phyloP scores from a whole-genome alignment of 495 filamentous ascomycete species.

The Penicillium coffeae region DNA sequence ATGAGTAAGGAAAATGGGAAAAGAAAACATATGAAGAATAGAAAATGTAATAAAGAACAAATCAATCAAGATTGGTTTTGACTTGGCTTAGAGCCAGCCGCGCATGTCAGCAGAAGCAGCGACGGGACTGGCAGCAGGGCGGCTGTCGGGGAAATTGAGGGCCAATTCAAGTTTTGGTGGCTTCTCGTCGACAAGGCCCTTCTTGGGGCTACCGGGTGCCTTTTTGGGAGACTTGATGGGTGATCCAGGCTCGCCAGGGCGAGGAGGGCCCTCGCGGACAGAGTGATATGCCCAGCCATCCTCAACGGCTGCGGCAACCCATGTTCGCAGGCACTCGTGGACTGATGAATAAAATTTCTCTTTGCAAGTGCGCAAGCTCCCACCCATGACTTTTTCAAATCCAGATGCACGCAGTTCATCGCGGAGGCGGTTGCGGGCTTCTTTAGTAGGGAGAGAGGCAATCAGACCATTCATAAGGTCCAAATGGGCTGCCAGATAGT shows the following conservation, averaged over 20 bases:
- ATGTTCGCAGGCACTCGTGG: conserved; percentile 82
- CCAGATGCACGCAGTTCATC: conserved; percentile 75
- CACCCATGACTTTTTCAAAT: conserved; percentile 87
- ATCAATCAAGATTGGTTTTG: neutral
- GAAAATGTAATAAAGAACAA: conserved; percentile 17
- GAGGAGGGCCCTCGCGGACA: conserved; percentile 68
- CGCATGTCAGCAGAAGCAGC: conserved; percentile 31
- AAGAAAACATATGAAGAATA: conserved; percentile 23
- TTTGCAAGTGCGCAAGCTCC: conserved; percentile 82
- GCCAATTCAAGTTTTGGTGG: conserved; percentile 41
- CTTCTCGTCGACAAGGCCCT: conserved; percentile 36
- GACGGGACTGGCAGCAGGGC: conserved; percentile 11
- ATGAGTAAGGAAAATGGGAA: conserved; percentile 9
- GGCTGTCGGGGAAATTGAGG: conserved; percentile 29
- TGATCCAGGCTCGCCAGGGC: conserved; percentile 32
- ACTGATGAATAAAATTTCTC: conserved; percentile 93
- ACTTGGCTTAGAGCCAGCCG: conserved; percentile 35
- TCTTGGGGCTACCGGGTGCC: conserved; percentile 33
- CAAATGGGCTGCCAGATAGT: conserved; percentile 87
- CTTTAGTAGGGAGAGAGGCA: conserved; percentile 68
- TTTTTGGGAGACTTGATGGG: conserved; percentile 43
- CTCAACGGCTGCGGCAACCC: conserved; percentile 80
- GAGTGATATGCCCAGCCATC: conserved; percentile 80
- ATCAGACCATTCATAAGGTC: conserved; percentile 90
- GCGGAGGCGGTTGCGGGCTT: conserved; percentile 76